Percentiles rank a stretch among this genome's conserved stretches.
phyloP scores from a whole-genome alignment of 2,329 filamentous ascomycete genomes.

The Rhytidhysteron rufulum region DNA sequence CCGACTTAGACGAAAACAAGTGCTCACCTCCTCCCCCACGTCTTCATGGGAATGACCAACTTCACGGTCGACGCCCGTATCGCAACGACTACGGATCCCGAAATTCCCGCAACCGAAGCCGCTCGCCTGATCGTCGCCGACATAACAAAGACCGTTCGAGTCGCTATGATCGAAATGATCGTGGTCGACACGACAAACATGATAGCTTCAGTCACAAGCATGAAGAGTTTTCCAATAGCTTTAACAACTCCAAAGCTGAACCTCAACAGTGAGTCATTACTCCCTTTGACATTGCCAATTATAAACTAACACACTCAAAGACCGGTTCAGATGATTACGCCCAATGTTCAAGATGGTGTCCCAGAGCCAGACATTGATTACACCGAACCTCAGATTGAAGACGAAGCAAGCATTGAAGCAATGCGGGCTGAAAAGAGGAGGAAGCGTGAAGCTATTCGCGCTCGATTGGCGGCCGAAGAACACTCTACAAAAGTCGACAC shows the following conservation, averaged over 20 bases:
- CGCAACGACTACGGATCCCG: slow-evolving; percentile 41
- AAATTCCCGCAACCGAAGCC: slow-evolving; percentile 23
- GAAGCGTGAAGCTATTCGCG: slow-evolving; percentile 29
- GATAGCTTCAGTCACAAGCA: background rate
- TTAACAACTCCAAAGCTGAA: slow-evolving; percentile 55
- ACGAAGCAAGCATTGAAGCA: slow-evolving; percentile 24
- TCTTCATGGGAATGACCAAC: background rate
- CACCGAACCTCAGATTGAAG: slow-evolving; percentile 15
- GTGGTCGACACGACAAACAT: slow-evolving; percentile 1
- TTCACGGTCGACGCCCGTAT: too few species aligned
- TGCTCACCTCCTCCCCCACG: background rate
- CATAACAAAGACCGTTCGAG: slow-evolving; percentile 2
- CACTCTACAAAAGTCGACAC: too few species aligned
- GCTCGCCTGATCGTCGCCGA: slow-evolving; percentile 1
- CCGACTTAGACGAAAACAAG: slow-evolving; percentile 44
- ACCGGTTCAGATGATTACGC: slow-evolving; percentile 24
- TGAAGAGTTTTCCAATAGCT: slow-evolving; percentile 30
- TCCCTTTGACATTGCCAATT: slow-evolving; percentile 51
- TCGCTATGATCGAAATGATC: slow-evolving; percentile 9
- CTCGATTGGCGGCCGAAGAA: slow-evolving; percentile 17
- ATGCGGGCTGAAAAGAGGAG: slow-evolving; percentile 30
- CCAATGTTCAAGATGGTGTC: background rate
- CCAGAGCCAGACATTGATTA: slow-evolving; percentile 7
- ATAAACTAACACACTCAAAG: slow-evolving; percentile 62
- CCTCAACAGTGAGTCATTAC: slow-evolving; percentile 59